Conservation (phyloP, 2,329 filamentous ascomycete species). For the Delphinella strobiligena region DNA sequence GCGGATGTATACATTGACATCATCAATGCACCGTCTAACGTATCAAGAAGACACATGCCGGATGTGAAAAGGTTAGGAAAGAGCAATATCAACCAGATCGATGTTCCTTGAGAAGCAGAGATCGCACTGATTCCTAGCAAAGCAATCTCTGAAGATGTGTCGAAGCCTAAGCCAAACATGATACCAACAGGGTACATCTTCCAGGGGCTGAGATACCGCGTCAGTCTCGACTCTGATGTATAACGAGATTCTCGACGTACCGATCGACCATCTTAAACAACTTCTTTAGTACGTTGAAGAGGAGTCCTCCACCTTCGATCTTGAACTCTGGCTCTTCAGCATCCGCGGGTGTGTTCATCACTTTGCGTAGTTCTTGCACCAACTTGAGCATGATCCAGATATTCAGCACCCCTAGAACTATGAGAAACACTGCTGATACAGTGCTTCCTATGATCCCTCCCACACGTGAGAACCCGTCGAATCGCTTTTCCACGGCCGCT, state of each 20-base stretch:
- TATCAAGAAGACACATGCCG: constrained; percentile 92
- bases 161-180: constrained; percentile 80
- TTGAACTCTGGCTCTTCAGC: constrained; percentile 40
- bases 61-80: constrained; percentile 86
- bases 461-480: constrained; percentile 65
- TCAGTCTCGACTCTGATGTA: too few species aligned
- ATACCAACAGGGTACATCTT: constrained; percentile 93
- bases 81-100: constrained; percentile 86
- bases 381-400: constrained; percentile 74
- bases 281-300: constrained; percentile 58
- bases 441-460: constrained; percentile 85
- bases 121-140: constrained; percentile 82
- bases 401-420: constrained; percentile 74
- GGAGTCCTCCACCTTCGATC: constrained; percentile 64
- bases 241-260: too few species aligned
- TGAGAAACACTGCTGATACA: constrained; percentile 71
- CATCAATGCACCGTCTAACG: constrained; percentile 87
- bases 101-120: constrained; percentile 73
- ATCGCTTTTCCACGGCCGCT: constrained; percentile 67
- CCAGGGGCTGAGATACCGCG: constrained; percentile 48
- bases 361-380: constrained; percentile 51
- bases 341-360: constrained; percentile 39
- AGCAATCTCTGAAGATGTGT: constrained; percentile 89
- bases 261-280: constrained; percentile 62
- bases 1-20: constrained; percentile 82